A percentile compares a stretch with the other conserved stretches of the same genome.
phyloP scores from a whole-genome alignment of 371 early-diverging fungal genomes.

The Rhizopus arrhizus region DNA sequence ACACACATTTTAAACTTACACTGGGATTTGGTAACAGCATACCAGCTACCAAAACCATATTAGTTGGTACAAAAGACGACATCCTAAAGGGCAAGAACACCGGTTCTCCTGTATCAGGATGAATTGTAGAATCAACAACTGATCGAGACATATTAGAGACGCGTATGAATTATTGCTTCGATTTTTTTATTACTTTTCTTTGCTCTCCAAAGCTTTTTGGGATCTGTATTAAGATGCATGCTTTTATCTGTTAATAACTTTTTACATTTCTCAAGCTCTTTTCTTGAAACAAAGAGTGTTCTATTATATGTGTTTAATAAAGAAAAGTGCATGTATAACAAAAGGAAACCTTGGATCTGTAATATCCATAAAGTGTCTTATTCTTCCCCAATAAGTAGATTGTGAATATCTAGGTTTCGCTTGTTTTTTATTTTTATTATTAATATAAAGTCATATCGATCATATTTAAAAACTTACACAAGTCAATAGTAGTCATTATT shows the following conservation, averaged over 20 bases:
- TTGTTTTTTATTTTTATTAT: conserved; percentile 12
- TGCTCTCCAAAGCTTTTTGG: conserved; percentile 71
- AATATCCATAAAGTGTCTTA: conserved; percentile 73
- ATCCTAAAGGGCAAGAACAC: conserved; percentile 83
- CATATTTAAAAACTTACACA: conserved; percentile 20
- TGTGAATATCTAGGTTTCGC: conserved; percentile 72
- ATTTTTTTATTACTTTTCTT: conserved; percentile 59
- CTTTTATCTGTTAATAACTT: conserved; percentile 55
- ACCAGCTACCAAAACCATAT: conserved; percentile 77
- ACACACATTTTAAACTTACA: conserved; percentile 32
- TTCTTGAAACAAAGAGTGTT: conserved; percentile 65
- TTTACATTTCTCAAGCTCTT: conserved; percentile 63
- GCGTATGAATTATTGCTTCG: background rate
- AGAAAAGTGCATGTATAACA: background rate
- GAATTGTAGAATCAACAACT: conserved; percentile 78
- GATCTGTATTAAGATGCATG: conserved; percentile 31
- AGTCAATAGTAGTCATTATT: conserved; percentile 23
- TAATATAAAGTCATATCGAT: background rate
- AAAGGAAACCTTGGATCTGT: conserved; percentile 66
- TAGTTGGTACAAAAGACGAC: conserved; percentile 84
- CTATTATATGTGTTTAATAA: conserved; percentile 22
- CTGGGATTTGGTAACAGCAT: conserved; percentile 84
- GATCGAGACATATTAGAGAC: background rate
- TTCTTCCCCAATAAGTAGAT: conserved; percentile 70
- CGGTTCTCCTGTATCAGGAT: conserved; percentile 82